Evolutionary conservation across 352 stramenopile species (phyloP).

Genomic region (Phytophthora cryptogea): DNA sequence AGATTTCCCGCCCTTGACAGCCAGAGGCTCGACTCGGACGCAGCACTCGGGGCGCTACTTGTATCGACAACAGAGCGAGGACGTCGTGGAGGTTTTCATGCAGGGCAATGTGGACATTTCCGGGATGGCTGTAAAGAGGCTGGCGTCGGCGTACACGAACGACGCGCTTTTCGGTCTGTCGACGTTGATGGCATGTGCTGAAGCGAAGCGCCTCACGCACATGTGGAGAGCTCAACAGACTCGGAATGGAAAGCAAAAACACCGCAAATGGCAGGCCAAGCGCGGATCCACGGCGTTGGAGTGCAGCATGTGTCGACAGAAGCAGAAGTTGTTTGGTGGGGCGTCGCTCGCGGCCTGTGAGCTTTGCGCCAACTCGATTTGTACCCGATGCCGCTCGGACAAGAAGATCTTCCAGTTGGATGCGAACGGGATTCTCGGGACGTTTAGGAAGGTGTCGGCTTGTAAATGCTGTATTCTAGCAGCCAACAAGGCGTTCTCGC

Average conservation of each 20-base stretch:
- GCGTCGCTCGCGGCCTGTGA: constrained; percentile 33
- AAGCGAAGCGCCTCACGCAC: constrained; percentile 51
- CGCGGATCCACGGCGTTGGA: constrained; percentile 20
- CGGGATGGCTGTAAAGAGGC: constrained; percentile 13
- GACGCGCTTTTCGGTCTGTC: constrained; percentile 43
- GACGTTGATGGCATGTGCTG: constrained; percentile 45
- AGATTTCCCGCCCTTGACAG: constrained; percentile 19
- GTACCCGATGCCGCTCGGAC: constrained; percentile 35
- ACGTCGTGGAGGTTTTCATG: constrained; percentile 58
- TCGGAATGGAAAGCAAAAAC: constrained; percentile 17
- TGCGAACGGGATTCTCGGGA: constrained; percentile 20
- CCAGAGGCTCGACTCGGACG: constrained; percentile 12
- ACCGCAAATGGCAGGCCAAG: constrained; percentile 19
- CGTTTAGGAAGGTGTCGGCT: constrained; percentile 20
- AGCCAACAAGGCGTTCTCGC: constrained; percentile 22
- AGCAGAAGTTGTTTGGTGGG: constrained; percentile 37
- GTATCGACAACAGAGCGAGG: constrained; percentile 50
- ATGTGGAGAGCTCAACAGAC: constrained; percentile 33
- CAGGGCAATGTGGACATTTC: constrained; percentile 36
- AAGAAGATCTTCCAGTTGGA: constrained; percentile 41
- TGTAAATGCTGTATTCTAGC: constrained; percentile 34
- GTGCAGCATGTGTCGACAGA: constrained; percentile 45
- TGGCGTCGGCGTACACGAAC: constrained; percentile 29
- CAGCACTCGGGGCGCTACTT: constrained; percentile 43
- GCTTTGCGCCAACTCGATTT: constrained; percentile 35